Base-by-base conservation (phyloP, 192 early-diverging fungal genomes). In the Kickxella alabastrina region DNA sequence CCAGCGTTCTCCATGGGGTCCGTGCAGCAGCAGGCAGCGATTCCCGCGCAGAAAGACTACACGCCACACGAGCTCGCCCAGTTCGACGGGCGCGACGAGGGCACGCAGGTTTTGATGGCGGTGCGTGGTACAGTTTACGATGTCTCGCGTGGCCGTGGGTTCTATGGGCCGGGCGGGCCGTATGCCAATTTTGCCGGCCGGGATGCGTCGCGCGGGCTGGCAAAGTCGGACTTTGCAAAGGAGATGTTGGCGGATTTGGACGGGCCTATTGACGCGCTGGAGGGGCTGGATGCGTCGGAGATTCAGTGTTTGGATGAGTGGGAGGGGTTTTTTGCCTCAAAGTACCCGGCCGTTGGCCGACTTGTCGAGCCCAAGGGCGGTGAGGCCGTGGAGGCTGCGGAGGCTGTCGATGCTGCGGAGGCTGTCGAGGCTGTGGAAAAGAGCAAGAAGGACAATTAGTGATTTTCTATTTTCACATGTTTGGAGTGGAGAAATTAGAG, bases 171-270 rank as follows among this genome's bases (percentile, higher is more conserved):
- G 26, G 66, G 36, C 7, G 92, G 92, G 4, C 91, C 88, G n/a
- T 98, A 98, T 58, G 87, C 83, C 24, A 95, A 93, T 80, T 98
- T 96, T 84, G 86, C 93, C 6, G 95, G 95, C 2, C 83, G 87
- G n/a, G 95, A 98, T 77, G 93, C 95, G 13, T 93, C 92, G 15
- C 82, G 95, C 25, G 93, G 95, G 0, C 69, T 98, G 49, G 88
- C 93, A 29, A 86, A 93, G 62, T 79, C 88, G 49, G 88, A 87
- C 38, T 95, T 98, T 59, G 89, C 92, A 52, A 69, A 58, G 39
- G 75, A 78, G 9, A 80, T 95, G 75, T 48, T 97, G 47, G 60
- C 75, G 1, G 78, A 81, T n/a, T 34, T 85, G 17, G 80, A 88
- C 28, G 78, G 64, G 14, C 85, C 89, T 1, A 80, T 97, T 35